phyloP scores from a whole-genome alignment of 352 stramenopile genomes.

The Salisapilia sapeloensis region DNA sequence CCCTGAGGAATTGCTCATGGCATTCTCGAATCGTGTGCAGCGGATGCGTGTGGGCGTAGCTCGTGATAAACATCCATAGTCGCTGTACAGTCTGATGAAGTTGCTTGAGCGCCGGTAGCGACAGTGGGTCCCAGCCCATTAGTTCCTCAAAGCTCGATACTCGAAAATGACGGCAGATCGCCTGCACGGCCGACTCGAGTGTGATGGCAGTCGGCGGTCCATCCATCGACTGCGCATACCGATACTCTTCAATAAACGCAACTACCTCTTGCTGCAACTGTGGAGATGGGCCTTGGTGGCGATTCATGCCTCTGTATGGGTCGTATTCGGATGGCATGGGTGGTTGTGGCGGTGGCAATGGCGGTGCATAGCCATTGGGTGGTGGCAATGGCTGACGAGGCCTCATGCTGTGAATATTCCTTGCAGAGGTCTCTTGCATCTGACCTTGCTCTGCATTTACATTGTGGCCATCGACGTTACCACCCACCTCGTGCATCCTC shows the following conservation, averaged over 20 bases:
- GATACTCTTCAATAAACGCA: slow-evolving; percentile 37
- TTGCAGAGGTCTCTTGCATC: too few species aligned
- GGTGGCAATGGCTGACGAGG: too few species aligned
- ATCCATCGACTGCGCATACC: slow-evolving; percentile 22
- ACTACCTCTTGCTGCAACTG: slow-evolving; percentile 23
- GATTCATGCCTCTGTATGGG: too few species aligned
- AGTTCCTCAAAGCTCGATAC: slow-evolving; percentile 37
- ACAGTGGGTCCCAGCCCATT: slow-evolving; percentile 15
- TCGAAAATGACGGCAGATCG: slow-evolving; percentile 51
- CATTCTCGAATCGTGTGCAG: slow-evolving; percentile 66
- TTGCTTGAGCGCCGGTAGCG: slow-evolving; percentile 28
- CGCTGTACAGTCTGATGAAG: slow-evolving; percentile 50
- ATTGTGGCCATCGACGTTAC: too few species aligned
- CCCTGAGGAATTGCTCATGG: slow-evolving; percentile 34
- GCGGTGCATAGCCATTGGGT: too few species aligned
- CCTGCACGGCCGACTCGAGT: slow-evolving; percentile 20
- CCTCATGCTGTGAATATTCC: too few species aligned
- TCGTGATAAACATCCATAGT: slow-evolving; percentile 68
- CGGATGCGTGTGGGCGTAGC: slow-evolving; percentile 49
- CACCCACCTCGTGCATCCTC: too few species aligned
- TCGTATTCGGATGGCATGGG: too few species aligned
- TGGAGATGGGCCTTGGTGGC: too few species aligned
- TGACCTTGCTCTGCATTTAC: too few species aligned
- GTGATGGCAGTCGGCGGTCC: slow-evolving; percentile 39
- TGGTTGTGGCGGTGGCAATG: too few species aligned